phyloP scores from a whole-genome alignment of 129 eudicot species.

The Helichrysum umbraculigerum region DNA sequence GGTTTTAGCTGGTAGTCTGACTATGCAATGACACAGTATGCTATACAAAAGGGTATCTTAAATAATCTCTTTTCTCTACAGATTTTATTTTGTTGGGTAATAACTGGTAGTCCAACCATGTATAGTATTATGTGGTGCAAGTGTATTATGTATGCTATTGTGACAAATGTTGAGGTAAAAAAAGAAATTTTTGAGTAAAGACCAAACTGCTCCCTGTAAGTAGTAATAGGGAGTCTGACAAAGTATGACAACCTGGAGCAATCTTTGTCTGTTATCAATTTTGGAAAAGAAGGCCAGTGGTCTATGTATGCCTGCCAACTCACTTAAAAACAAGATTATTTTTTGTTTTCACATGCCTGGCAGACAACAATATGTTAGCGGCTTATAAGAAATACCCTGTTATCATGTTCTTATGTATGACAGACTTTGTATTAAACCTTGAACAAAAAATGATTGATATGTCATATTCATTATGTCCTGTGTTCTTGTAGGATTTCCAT shows the following conservation, averaged over 20 bases:
- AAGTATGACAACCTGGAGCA: slow-evolving; percentile 52
- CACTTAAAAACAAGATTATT: slow-evolving; percentile 13
- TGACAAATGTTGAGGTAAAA: slow-evolving; percentile 5
- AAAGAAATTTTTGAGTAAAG: slow-evolving; percentile 29
- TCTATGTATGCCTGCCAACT: slow-evolving; percentile 31
- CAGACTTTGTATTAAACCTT: slow-evolving; percentile 28
- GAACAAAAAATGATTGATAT: slow-evolving; percentile 33
- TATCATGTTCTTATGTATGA: slow-evolving; percentile 19
- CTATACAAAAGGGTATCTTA: slow-evolving; percentile 20
- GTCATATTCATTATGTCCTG: slow-evolving; percentile 31
- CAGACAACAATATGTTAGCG: slow-evolving; percentile 40
- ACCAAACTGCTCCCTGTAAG: slow-evolving; percentile 45
- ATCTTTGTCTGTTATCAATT: slow-evolving; percentile 51
- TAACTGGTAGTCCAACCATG: slow-evolving; percentile 9
- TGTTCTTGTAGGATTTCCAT: slow-evolving; percentile 23
- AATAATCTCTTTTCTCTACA: slow-evolving; percentile 12
- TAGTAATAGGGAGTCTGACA: slow-evolving; percentile 34
- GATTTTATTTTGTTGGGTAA: slow-evolving; percentile 16
- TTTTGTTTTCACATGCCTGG: slow-evolving; percentile 36
- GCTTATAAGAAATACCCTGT: slow-evolving; percentile 30
- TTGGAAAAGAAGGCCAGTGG: slow-evolving; percentile 37
- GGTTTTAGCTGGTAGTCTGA: slow-evolving; percentile 23
- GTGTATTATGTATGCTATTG: neutral
- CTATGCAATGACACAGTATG: slow-evolving; percentile 24
- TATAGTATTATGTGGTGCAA: neutral